A percentile compares a stretch with the other conserved stretches of the same genome.
Conservation (phyloP, 768 basidiomycete species). For the Rickenella mellea region DNA sequence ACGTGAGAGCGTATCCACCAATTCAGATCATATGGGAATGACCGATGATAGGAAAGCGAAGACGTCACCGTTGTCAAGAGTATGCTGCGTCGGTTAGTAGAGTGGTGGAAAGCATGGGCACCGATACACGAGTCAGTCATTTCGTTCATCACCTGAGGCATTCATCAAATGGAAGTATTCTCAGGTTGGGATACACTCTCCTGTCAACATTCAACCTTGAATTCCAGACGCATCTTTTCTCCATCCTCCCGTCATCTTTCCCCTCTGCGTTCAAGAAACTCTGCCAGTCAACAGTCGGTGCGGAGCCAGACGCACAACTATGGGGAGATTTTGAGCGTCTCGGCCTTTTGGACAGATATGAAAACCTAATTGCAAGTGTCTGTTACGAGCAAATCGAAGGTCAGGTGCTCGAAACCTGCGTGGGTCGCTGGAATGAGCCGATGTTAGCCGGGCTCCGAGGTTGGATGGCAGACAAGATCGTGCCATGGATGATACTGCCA, state of each 20-base stretch:
- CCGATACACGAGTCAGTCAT: constrained; percentile 51
- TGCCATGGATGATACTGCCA: constrained; percentile 78
- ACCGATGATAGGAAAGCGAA: too few relatives aligned
- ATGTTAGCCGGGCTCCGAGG: constrained; percentile 50
- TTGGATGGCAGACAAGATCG: constrained; percentile 76
- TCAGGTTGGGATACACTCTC: constrained; percentile 53
- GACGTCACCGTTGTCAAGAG: constrained; percentile 40
- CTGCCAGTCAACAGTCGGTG: constrained; percentile 43
- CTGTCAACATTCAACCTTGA: constrained; percentile 51
- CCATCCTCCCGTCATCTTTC: constrained; percentile 60
- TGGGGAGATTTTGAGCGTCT: constrained; percentile 61
- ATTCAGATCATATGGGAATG: too few relatives aligned
- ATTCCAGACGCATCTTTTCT: constrained; percentile 71
- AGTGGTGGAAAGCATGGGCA: constrained; percentile 73
- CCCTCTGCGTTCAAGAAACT: constrained; percentile 59
- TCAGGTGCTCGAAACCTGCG: constrained; percentile 56
- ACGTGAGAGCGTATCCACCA: constrained; percentile 34
- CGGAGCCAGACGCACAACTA: constrained; percentile 25
- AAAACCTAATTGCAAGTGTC: constrained; percentile 72
- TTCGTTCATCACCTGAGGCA: constrained; percentile 1
- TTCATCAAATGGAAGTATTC: constrained; percentile 7
- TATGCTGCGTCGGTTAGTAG: constrained; percentile 49
- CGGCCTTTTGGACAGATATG: constrained; percentile 74
- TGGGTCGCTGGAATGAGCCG: constrained; percentile 58
- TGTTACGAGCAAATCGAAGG: constrained; percentile 81